Evolutionary conservation across 2,329 filamentous ascomycete genomes (phyloP), one percentile per base, ranked within the genome.

Genomic region (Alternaria burnsii): DNA sequence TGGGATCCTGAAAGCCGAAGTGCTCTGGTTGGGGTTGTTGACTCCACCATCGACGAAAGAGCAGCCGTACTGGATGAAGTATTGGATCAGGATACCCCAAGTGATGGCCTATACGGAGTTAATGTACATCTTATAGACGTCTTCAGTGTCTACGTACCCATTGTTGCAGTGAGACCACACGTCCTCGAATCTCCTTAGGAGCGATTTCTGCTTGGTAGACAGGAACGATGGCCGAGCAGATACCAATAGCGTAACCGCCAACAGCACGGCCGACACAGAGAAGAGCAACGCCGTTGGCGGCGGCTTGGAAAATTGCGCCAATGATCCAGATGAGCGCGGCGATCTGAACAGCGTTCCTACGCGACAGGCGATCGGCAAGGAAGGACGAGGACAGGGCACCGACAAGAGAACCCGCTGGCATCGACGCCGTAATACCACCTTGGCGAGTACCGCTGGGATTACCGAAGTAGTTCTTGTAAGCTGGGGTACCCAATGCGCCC

Each of bases 181-280:
- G 82, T 8, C 88, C 88, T 53, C 79, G 75, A 32, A 80, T 81
- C 16, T 78, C 71, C 59, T 79, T 79, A 14, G 78, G 78, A 3
- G 79, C 78, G 18, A 97, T 97, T 77, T 97, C 94, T 44, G 93
- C 94, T 76, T 97, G 93, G 76, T 97, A 97, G 46, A 97, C 91
- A 0, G 94, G 94, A 1, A 97, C 93, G 68, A 97, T 97, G 48
- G 93, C 94, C 0, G 93, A 97, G 47, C 96, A 84, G 75, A 93
- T 91, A 78, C 94, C 94, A 61, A 97, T 92, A 42, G 93, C 91
- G 9, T 97, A 81, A 81, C 94, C 93, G 58, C 92, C 92, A 77
- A 95, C 86, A 65, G 97, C 88, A 78, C 94, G 89, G 36, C 76
- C 76, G 34, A 78, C 73, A 70, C 87, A 85, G 62, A 80, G 74